Conservation (phyloP, 129 eudicot genomes). For the Smallanthus sonchifolius region DNA sequence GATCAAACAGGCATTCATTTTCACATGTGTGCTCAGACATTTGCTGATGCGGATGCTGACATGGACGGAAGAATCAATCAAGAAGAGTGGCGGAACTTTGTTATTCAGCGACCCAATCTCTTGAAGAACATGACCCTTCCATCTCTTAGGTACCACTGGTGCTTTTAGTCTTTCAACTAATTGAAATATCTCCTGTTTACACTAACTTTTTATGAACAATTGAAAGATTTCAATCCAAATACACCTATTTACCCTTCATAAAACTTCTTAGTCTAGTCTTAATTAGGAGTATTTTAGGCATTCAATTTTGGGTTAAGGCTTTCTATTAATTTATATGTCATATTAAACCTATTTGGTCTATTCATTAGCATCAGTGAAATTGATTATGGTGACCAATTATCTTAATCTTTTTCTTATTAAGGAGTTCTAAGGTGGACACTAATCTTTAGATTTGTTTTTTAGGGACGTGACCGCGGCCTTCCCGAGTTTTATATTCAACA, state of each 20-base stretch:
- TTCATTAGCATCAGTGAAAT: neutral
- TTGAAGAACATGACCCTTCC: constrained; percentile 70
- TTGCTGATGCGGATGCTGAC: constrained; percentile 54
- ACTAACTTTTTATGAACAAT: neutral
- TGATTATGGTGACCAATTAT: neutral
- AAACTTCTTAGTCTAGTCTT: neutral
- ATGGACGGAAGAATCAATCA: constrained; percentile 52
- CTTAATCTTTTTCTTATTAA: neutral
- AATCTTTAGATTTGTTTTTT: neutral
- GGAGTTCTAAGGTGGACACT: neutral
- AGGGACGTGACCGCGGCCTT: constrained; percentile 51
- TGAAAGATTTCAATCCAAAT: no score
- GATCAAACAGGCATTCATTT: neutral
- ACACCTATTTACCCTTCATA: no score
- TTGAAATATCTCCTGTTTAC: neutral
- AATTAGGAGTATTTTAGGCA: neutral
- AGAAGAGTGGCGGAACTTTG: constrained; percentile 60
- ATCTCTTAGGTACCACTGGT: constrained; percentile 38
- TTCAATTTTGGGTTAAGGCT: neutral
- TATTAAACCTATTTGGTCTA: neutral
- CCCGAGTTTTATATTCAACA: constrained; percentile 50
- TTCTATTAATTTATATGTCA: neutral
- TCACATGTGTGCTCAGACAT: constrained; percentile 34
- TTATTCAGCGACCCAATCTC: constrained; percentile 46
- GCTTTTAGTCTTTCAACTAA: constrained; percentile 5